Conservation (phyloP, 2,329 filamentous ascomycete species). For the Penicillium sp. region DNA sequence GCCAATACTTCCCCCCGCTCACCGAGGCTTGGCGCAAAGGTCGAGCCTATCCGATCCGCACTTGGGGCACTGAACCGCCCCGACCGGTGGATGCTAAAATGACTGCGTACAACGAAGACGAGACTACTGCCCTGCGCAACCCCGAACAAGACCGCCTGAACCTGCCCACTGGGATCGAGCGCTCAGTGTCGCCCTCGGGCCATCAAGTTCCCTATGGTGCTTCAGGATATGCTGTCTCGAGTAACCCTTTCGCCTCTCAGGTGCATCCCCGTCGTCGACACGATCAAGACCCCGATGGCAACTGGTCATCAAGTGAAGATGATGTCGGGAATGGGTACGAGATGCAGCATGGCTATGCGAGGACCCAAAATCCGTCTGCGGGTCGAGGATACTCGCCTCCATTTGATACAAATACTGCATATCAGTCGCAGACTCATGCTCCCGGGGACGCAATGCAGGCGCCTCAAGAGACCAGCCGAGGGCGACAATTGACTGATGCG, state of each 20-base stretch:
- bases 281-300: constrained; percentile 35
- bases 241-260: constrained; percentile 33
- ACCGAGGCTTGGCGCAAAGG: constrained; percentile 61
- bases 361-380: constrained; percentile 29
- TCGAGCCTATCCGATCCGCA: constrained; percentile 61
- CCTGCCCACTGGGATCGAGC: constrained; percentile 4
- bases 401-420: constrained; percentile 35
- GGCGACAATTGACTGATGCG: constrained; percentile 27
- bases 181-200: constrained; percentile 8
- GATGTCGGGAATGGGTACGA: constrained; percentile 40
- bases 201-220: constrained; percentile 14
- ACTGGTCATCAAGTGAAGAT: constrained; percentile 46
- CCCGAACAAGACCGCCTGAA: constrained; percentile 34
- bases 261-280: constrained; percentile 34
- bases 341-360: constrained; percentile 40
- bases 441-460: constrained; percentile 14
- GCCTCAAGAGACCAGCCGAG: constrained; percentile 18
- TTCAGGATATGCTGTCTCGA: constrained; percentile 24
- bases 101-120: constrained; percentile 18
- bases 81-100: constrained; percentile 23
- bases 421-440: constrained; percentile 31
- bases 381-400: constrained; percentile 22
- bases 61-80: constrained; percentile 56
- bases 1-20: constrained; percentile 63
- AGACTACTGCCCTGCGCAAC: constrained; percentile 37